A percentile compares a stretch with the other conserved stretches of the same genome.
phyloP scores from a whole-genome alignment of 2,329 filamentous ascomycete genomes.

The Colletotrichum neosansevieriae region DNA sequence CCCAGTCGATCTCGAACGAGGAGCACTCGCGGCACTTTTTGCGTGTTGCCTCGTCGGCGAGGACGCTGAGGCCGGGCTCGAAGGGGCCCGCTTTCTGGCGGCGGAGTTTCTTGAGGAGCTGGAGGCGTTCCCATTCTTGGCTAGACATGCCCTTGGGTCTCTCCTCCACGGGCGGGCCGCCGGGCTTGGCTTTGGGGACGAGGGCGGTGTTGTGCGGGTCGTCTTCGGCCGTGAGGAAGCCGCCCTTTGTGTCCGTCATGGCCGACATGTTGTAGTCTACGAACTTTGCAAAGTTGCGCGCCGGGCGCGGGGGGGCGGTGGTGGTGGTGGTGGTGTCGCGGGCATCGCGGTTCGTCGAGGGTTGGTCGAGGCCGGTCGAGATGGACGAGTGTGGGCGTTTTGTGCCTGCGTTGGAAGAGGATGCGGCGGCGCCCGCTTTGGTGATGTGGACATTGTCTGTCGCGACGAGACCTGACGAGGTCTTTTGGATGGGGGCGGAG shows the following conservation, averaged over 20 bases:
- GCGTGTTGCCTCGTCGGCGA: constrained; percentile 71
- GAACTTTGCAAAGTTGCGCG: constrained; percentile 90
- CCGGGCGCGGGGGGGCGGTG: constrained; percentile 77
- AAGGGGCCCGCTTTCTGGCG: constrained; percentile 84
- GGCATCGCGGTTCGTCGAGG: constrained; percentile 77
- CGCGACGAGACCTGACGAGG: constrained; percentile 78
- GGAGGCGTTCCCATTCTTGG: constrained; percentile 89
- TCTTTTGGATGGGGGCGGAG: constrained; percentile 58
- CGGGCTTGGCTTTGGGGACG: constrained; percentile 56
- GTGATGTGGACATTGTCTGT: constrained; percentile 72
- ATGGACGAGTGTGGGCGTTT: constrained; percentile 80
- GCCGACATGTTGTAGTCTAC: constrained; percentile 98
- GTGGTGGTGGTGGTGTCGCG: constrained; percentile 59
- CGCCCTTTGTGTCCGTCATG: constrained; percentile 98
- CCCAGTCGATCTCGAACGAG: constrained; percentile 90
- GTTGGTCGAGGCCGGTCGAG: constrained; percentile 56
- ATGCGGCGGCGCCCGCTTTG: constrained; percentile 54
- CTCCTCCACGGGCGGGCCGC: constrained; percentile 59
- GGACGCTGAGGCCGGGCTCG: constrained; percentile 86
- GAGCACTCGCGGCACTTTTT: constrained; percentile 88
- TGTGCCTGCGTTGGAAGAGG: constrained; percentile 49
- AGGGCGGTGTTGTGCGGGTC: constrained; percentile 89
- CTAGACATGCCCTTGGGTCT: constrained; percentile 90
- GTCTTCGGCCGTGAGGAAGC: constrained; percentile 90
- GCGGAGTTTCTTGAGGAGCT: constrained; percentile 78